Conservation (phyloP, 2,329 filamentous ascomycete genomes). For the Colletotrichum neosansevieriae region DNA sequence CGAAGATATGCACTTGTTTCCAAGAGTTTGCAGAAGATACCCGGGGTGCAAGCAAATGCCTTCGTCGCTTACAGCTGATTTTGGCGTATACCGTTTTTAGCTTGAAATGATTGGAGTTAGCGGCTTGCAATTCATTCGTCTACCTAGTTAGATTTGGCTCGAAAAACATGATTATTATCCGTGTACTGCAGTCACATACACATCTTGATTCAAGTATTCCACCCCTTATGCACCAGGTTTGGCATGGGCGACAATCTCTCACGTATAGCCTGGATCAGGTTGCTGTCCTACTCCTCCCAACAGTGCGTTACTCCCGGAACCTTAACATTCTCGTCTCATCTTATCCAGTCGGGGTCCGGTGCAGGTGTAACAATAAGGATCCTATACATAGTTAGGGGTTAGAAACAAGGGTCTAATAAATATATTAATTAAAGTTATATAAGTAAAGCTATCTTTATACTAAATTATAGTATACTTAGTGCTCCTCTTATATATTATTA, state of each 20-base stretch:
- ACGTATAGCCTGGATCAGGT: slow-evolving; percentile 11
- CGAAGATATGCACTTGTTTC: not conserved
- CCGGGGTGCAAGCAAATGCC: slow-evolving; percentile 7
- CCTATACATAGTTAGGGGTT: too few species aligned
- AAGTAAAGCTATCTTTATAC: too few species aligned
- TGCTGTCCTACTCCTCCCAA: slow-evolving; percentile 9
- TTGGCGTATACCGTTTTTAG: slow-evolving; percentile 3
- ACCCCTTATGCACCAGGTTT: not conserved
- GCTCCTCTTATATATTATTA: too few species aligned
- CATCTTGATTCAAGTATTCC: not conserved
- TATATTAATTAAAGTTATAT: too few species aligned
- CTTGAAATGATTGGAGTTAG: not conserved
- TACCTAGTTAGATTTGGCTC: not conserved
- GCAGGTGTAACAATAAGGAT: too few species aligned
- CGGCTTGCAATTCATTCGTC: not conserved
- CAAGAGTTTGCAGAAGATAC: slow-evolving; percentile 29
- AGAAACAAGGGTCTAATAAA: too few species aligned
- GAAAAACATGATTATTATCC: not conserved
- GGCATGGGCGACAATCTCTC: slow-evolving; percentile 4
- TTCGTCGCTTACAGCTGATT: not conserved
- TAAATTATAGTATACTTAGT: too few species aligned
- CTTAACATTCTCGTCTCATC: not conserved
- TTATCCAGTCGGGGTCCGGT: too few species aligned
- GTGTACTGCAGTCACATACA: not conserved
- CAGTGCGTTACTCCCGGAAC: not conserved